These are phyloP conservation scores for Mycosphaerella sp. DNA, from an alignment of 2,329 filamentous ascomycete species.

Conservation along the genomic window DNA sequence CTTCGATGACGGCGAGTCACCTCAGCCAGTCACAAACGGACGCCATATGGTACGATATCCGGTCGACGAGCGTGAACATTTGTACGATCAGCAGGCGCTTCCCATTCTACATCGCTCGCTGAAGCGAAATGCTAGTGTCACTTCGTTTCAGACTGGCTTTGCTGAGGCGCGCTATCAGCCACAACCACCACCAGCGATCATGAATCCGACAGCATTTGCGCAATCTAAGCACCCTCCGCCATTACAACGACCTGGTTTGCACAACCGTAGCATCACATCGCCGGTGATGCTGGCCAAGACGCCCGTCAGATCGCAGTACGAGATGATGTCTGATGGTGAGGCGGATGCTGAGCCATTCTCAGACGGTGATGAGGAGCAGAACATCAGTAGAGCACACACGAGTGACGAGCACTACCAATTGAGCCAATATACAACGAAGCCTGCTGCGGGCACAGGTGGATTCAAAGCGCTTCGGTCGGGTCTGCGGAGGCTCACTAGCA, in stretches of 20 bases:
- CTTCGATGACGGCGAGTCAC: conserved; percentile 40
- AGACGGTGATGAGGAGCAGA: conserved; percentile 68
- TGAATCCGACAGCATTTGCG: conserved; percentile 54
- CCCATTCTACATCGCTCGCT: conserved; percentile 83
- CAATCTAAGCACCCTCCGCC: conserved; percentile 23
- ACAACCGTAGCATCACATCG: conserved; percentile 78
- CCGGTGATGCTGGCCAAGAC: conserved; percentile 52
- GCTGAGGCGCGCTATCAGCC: conserved; percentile 59
- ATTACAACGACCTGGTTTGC: conserved; percentile 57
- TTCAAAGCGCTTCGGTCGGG: conserved; percentile 48
- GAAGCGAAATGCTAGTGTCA: conserved; percentile 62
- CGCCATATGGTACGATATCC: conserved; percentile 16
- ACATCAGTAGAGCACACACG: conserved; percentile 39
- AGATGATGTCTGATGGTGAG: conserved; percentile 72
- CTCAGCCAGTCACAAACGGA: conserved; percentile 13
- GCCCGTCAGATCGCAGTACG: conserved; percentile 48
- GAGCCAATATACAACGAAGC: conserved; percentile 19
- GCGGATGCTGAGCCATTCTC: conserved; percentile 63
- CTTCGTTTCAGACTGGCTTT: conserved; percentile 83
- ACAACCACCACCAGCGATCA: conserved; percentile 39
- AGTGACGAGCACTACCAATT: conserved; percentile 23
- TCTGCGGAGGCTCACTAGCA: conserved; percentile 56
- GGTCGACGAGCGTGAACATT: conserved; percentile 58
- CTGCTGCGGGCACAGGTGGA: conserved; percentile 32
- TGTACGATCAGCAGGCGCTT: conserved; percentile 89